phyloP scores from a whole-genome alignment of 345 rosid genomes.

The Cardamine chenopodiifolia region DNA sequence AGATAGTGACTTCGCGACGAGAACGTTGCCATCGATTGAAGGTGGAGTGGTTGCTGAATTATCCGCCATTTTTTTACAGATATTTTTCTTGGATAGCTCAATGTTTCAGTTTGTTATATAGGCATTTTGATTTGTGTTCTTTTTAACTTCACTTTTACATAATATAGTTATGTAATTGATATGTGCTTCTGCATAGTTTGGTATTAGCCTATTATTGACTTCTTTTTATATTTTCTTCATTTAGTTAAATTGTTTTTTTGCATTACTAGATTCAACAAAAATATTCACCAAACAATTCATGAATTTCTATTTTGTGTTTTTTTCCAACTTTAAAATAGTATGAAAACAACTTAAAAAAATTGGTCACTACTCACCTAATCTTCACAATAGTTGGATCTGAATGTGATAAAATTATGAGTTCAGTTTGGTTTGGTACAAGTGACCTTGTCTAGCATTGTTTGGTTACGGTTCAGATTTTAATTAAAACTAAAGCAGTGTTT shows the following conservation, averaged over 20 bases:
- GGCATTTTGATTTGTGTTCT: not conserved
- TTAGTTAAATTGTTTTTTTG: not conserved
- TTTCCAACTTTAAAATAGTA: not conserved
- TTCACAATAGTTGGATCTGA: slow-evolving; percentile 10
- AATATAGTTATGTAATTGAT: not conserved
- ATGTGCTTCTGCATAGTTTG: not conserved
- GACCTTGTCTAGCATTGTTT: not conserved
- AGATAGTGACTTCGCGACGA: slow-evolving; percentile 68
- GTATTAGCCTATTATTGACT: not conserved
- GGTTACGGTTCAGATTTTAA: not conserved
- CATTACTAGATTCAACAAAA: not conserved
- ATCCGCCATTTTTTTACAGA: slow-evolving; percentile 33
- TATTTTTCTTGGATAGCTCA: not conserved
- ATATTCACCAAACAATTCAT: not conserved
- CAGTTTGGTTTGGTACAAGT: not conserved
- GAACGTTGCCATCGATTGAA: slow-evolving; percentile 65
- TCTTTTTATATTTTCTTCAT: not conserved
- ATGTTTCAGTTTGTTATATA: not conserved
- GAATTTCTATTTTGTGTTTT: too few species aligned
- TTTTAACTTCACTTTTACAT: too few species aligned
- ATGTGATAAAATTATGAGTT: not conserved
- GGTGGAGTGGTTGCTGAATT: slow-evolving; percentile 26
- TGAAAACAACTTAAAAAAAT: not conserved
- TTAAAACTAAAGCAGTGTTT: not conserved
- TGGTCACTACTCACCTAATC: slow-evolving; percentile 24